Evolutionary conservation across 2,329 filamentous ascomycete species (phyloP).

Genomic region (Blastomyces parvus): DNA sequence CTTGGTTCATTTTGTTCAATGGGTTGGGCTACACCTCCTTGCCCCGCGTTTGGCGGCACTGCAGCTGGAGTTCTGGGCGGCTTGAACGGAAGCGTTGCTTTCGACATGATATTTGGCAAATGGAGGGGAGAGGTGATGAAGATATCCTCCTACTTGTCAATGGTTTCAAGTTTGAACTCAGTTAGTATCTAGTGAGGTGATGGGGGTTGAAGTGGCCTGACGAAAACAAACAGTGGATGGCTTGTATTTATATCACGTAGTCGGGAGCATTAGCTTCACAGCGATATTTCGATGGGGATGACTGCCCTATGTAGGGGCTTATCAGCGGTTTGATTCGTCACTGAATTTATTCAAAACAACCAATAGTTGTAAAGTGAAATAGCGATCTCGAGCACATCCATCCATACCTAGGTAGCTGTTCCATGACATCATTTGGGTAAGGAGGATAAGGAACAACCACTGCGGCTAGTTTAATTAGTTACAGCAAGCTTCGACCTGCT

Average conservation of each 20-base stretch:
- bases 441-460: no score
- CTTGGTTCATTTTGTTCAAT: conserved; percentile 10
- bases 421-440: no score
- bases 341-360: background rate
- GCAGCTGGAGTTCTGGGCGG: background rate
- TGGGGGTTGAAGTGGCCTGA: background rate
- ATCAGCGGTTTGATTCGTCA: background rate
- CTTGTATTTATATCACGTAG: background rate
- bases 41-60: background rate
- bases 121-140: background rate
- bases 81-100: background rate
- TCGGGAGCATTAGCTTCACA: background rate
- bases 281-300: no score
- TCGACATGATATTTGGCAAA: background rate
- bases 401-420: no score
- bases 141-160: background rate
- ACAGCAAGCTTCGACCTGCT: no score
- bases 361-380: background rate
- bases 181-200: background rate
- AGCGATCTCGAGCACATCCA: background rate
- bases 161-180: background rate
- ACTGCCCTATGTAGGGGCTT: background rate
- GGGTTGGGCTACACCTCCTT: background rate
- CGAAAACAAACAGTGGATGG: background rate
- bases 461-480: no score